phyloP scores from a whole-genome alignment of 768 basidiomycete genomes.

The Dentipellis fragilis region DNA sequence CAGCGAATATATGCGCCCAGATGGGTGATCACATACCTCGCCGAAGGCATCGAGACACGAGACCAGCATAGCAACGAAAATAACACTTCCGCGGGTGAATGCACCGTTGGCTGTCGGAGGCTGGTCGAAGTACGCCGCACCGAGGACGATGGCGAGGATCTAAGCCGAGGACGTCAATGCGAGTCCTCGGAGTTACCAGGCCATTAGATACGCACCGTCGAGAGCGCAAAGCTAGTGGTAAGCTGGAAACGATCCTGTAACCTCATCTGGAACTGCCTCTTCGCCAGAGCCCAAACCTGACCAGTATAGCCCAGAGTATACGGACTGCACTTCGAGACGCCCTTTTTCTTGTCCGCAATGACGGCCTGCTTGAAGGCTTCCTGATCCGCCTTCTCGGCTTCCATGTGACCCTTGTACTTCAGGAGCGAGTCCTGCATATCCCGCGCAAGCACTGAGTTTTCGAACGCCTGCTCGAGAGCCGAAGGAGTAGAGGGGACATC shows the following conservation, averaged over 20 bases:
- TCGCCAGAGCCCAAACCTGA: constrained; percentile 62
- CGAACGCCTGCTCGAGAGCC: constrained; percentile 56
- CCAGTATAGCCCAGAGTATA: constrained; percentile 73
- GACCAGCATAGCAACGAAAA: constrained; percentile 62
- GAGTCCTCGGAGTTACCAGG: neutral
- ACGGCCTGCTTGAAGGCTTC: constrained; percentile 70
- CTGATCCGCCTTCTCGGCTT: constrained; percentile 54
- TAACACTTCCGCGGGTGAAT: constrained; percentile 79
- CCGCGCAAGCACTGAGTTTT: constrained; percentile 32
- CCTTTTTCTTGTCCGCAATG: constrained; percentile 64
- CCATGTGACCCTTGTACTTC: constrained; percentile 46
- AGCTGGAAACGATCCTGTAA: constrained; percentile 75
- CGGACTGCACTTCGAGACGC: constrained; percentile 68
- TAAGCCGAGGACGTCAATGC: neutral
- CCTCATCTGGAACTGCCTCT: constrained; percentile 63
- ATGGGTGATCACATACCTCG: constrained; percentile 33
- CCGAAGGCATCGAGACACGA: constrained; percentile 65
- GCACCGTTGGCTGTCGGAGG: constrained; percentile 69
- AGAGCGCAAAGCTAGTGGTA: constrained; percentile 55
- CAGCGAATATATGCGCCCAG: neutral
- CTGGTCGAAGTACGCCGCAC: constrained; percentile 64
- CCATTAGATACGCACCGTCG: constrained; percentile 36
- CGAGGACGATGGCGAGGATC: constrained; percentile 53
- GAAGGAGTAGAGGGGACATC: constrained; percentile 60
- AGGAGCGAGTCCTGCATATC: constrained; percentile 34